phyloP scores from a whole-genome alignment of 805 yeast genomes.

The Spencermartinsiella europaea region DNA sequence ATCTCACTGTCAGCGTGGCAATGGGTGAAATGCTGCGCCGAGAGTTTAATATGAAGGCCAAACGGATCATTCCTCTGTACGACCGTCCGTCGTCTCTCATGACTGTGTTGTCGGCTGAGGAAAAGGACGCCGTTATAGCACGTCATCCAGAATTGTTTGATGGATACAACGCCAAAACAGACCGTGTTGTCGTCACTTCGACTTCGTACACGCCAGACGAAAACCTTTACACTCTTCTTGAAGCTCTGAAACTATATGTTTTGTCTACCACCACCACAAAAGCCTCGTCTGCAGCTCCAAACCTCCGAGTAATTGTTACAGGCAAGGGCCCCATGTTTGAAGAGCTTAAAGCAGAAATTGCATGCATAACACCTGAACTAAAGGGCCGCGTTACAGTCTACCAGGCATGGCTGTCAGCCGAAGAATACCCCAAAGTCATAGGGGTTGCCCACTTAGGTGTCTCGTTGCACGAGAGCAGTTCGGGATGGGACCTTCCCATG shows the following conservation, averaged over 20 bases:
- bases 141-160: slow-evolving; percentile 31
- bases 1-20: slow-evolving; percentile 73
- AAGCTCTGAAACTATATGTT: slow-evolving; percentile 63
- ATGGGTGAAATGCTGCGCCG: slow-evolving; percentile 58
- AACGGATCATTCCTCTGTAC: slow-evolving; percentile 60
- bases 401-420: slow-evolving; percentile 70
- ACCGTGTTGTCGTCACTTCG: slow-evolving; percentile 72
- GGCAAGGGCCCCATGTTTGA: slow-evolving; percentile 88
- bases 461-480: slow-evolving; percentile 84
- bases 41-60: slow-evolving; percentile 48
- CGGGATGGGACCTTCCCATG: slow-evolving; percentile 96
- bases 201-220: slow-evolving; percentile 97
- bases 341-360: slow-evolving; percentile 46
- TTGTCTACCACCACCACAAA: slow-evolving; percentile 9
- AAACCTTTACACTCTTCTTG: slow-evolving; percentile 65
- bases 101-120: slow-evolving; percentile 40
- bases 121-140: slow-evolving; percentile 32
- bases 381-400: slow-evolving; percentile 50
- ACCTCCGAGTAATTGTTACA: slow-evolving; percentile 71
- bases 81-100: slow-evolving; percentile 71
- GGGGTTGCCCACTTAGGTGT: slow-evolving; percentile 81
- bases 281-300: slow-evolving; percentile 34
- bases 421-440: slow-evolving; percentile 73
- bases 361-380: slow-evolving; percentile 34
- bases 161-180: slow-evolving; percentile 36